A percentile compares a stretch with the other conserved stretches of the same genome.
Evolutionary conservation across 352 stramenopile genomes (phyloP).

Genomic region (Pythium myriotylum): DNA sequence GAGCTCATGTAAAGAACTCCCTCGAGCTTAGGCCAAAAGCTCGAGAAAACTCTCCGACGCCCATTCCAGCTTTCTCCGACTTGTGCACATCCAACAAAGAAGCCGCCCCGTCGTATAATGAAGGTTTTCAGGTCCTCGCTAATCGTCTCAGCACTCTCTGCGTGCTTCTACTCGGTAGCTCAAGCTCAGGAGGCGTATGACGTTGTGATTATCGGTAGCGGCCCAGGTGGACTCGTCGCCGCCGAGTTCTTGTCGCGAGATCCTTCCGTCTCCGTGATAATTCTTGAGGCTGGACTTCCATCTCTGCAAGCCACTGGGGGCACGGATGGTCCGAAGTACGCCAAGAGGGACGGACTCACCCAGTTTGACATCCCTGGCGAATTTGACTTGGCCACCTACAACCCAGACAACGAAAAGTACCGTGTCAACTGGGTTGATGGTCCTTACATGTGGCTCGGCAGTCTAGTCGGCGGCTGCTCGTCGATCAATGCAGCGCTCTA

Average conservation of each 20-base stretch:
- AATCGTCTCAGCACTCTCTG: too few species aligned
- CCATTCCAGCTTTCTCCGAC: too few species aligned
- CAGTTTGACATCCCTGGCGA: conserved; percentile 78
- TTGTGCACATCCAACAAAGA: too few species aligned
- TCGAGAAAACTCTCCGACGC: too few species aligned
- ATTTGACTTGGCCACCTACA: conserved; percentile 40
- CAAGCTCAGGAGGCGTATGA: conserved; percentile 35
- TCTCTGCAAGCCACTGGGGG: conserved; percentile 52
- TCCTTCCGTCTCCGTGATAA: conserved; percentile 45
- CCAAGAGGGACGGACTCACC: conserved; percentile 38
- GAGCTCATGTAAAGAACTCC: too few species aligned
- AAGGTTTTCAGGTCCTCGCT: too few species aligned
- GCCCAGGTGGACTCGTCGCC: conserved; percentile 60
- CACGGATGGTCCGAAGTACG: conserved; percentile 49
- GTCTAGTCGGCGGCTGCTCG: conserved; percentile 78
- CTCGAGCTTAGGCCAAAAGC: too few species aligned
- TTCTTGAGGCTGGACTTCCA: conserved; percentile 55
- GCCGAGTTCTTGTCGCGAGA: too few species aligned
- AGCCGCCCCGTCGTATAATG: too few species aligned
- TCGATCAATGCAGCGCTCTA: conserved; percentile 87
- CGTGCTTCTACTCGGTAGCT: background rate
- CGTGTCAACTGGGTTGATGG: conserved; percentile 49
- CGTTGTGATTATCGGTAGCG: conserved; percentile 62
- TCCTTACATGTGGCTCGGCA: conserved; percentile 61
- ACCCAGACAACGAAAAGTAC: conserved; percentile 45